These are phyloP conservation scores for Phytophthora pseudosyringae DNA, from an alignment of 352 stramenopile species.

Conservation along the genomic window DNA sequence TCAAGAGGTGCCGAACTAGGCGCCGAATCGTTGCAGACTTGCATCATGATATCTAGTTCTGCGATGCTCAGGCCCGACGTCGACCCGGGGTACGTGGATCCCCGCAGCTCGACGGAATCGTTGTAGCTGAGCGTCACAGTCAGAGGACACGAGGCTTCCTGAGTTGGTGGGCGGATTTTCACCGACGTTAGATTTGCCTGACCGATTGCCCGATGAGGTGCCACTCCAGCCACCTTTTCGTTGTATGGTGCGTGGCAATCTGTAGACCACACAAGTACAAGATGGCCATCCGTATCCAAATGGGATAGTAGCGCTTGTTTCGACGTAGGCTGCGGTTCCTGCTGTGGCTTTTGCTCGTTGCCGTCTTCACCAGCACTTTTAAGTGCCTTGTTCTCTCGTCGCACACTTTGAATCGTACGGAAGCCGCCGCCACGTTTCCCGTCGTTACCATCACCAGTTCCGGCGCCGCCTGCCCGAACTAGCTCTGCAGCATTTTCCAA, in stretches of 20 bases:
- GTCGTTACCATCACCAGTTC: slow-evolving; percentile 36
- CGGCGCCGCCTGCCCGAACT: slow-evolving; percentile 33
- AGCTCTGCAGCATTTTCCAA: slow-evolving; percentile 71
- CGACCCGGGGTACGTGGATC: slow-evolving; percentile 10
- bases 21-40: slow-evolving; percentile 69
- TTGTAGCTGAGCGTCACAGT: slow-evolving; percentile 75
- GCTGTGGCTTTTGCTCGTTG: slow-evolving; percentile 27
- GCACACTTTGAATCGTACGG: slow-evolving; percentile 87
- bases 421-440: slow-evolving; percentile 63
- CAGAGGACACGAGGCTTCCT: slow-evolving; percentile 62
- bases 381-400: slow-evolving; percentile 84
- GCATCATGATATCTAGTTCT: slow-evolving; percentile 78
- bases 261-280: slow-evolving; percentile 76
- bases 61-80: slow-evolving; percentile 47
- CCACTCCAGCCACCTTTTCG: slow-evolving; percentile 19
- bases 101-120: slow-evolving; percentile 41
- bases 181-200: slow-evolving; percentile 72
- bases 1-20: slow-evolving; percentile 64
- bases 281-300: slow-evolving; percentile 62
- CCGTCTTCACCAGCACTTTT: slow-evolving; percentile 42
- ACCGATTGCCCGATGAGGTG: slow-evolving; percentile 44
- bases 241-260: slow-evolving; percentile 30
- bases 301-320: slow-evolving; percentile 59
- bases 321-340: slow-evolving; percentile 64
- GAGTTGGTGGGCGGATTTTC: slow-evolving; percentile 56